These are phyloP conservation scores for Tricholomella constricta DNA, from an alignment of 768 basidiomycete genomes.

Conservation along the genomic window DNA sequence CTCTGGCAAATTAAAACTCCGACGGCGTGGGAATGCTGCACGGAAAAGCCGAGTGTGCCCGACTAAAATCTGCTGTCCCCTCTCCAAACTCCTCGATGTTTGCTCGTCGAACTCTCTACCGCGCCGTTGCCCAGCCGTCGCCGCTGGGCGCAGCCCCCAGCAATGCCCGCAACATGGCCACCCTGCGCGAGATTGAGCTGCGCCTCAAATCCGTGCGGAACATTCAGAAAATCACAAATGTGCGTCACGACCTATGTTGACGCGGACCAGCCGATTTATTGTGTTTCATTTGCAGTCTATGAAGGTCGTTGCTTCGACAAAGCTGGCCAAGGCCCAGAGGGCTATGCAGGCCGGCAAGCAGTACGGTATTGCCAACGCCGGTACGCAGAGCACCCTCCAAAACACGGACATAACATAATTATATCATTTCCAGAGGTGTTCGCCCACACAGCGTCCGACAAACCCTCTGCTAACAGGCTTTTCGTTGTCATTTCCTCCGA, in stretches of 20 bases:
- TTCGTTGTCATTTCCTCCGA: slow-evolving; percentile 96
- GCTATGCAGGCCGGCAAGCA: slow-evolving; percentile 91
- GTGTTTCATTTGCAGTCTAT: slow-evolving; percentile 63
- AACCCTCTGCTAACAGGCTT: slow-evolving; percentile 74
- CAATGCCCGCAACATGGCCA: slow-evolving; percentile 88
- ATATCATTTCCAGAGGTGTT: slow-evolving; percentile 72
- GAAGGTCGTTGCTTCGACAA: slow-evolving; percentile 99
- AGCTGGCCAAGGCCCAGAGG: slow-evolving; percentile 92
- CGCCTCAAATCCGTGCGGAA: slow-evolving; percentile 95
- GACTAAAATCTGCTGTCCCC: slow-evolving; percentile 25
- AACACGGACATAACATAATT: background rate
- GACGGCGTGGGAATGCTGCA: slow-evolving; percentile 32
- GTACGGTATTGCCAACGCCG: slow-evolving; percentile 90
- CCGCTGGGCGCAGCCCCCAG: slow-evolving; percentile 45
- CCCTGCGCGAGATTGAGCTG: slow-evolving; percentile 95
- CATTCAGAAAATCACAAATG: slow-evolving; percentile 99
- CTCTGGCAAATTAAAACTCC: slow-evolving; percentile 21
- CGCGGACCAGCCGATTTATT: slow-evolving; percentile 10
- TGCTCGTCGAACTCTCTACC: slow-evolving; percentile 47
- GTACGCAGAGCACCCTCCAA: slow-evolving; percentile 43
- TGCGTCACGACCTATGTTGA: slow-evolving; percentile 35
- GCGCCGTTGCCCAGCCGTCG: slow-evolving; percentile 36
- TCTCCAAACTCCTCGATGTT: slow-evolving; percentile 41
- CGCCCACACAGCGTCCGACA: slow-evolving; percentile 70
- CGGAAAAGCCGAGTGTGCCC: slow-evolving; percentile 44